Evolutionary conservation across 2,329 filamentous ascomycete genomes (phyloP), one percentile per base, ranked within the genome.

Genomic region (Pochonia chlamydosporia): DNA sequence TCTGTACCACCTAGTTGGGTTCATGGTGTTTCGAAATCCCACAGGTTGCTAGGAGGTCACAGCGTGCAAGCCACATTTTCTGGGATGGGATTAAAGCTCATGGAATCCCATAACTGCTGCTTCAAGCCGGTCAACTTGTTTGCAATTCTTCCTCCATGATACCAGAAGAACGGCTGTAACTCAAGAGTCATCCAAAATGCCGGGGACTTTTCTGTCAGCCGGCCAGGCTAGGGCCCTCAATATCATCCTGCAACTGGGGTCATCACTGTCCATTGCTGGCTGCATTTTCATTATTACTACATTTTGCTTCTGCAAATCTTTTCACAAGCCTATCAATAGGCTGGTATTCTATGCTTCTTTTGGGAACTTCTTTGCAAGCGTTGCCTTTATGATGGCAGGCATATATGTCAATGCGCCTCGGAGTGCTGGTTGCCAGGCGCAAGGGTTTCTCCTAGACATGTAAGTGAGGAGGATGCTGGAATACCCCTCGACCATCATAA

Each of bases 301-400:
- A 1, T 91, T 89, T 59, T 65, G 76, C 26, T 62, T 65, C 20
- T 85, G 81, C 24, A 73, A 72, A 8, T 73, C 75, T 5, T 91
- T 91, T 60, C 84, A 85, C 55, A 90, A 89, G 60, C 84, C 87
- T 18, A 89, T 91, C 67, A 92, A 91, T 60, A 75, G 87, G 13
- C 74, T 92, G 0, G 81, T 90, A 13, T 90, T 92, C 64, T 91
- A 84, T 62, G 87, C 87, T 3, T 85, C 84, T 1, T 83, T 86
- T 58, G 87, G 87, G 5, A 92, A 92, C 58, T 71, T 90, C 52
- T 70, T 89, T 62, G 79, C 79, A 48, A 91, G 87, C 61, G 74
- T 85, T 18, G 85, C 78, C 1, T 85, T 84, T 0, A 60, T 89
- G 14, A 84, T 89, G 52, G 79, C 82, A 0, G 72, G 74, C 31